Base-by-base conservation (phyloP, 306 rosid genomes). In the Trichosanthes cucumerina region DNA sequence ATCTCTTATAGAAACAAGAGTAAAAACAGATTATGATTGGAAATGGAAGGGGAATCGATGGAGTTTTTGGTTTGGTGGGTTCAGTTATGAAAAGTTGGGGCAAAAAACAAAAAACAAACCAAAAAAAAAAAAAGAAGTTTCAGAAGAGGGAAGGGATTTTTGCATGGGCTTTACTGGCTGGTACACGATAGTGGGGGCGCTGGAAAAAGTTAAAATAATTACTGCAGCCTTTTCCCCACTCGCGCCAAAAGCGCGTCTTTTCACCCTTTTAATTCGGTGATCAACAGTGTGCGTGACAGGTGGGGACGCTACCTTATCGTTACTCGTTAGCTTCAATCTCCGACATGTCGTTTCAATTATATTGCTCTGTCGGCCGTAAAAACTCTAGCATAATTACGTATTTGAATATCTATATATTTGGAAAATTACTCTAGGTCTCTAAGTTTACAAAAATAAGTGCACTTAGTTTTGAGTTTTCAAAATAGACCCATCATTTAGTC, bases 131-230 rank as follows among this genome's bases (percentile, higher is more conserved):
- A 28, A 26, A 33, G 10, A 33, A 33, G 23, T 15, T 33, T 15
- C 28, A 4, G n/a, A 31, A 8, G 4, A 44, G 26, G 34, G 46
- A 69, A 10, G 15, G 52, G 50, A 38, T 68, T 68, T 18, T 21
- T 70, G 76, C 56, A 70, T 70, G 76, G 76, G 76, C 12, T n/a
- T 69, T 41, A 69, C 36, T 69, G 52, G 54, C 68, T 60, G 68
- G 2, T 21, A 24, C 33, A 21, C 33, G 31, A 57, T 9, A 65
- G 72, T 65, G 72, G 72, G 72, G 72, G 47, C 70, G 57, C 57
- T 52, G 57, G 21, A 9, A 6, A 3, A 28, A 60, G 33, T 28
- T 28, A 28, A 28, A 5, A 15, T 12, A n/a, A 69, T 23, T 39
- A 41, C 49, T 70, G 5, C 21, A 6, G 6, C 2, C 15, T 44